These are phyloP conservation scores for Endotrypanum monterogeii DNA, from an alignment of 208 protist species.

Conservation along the genomic window DNA sequence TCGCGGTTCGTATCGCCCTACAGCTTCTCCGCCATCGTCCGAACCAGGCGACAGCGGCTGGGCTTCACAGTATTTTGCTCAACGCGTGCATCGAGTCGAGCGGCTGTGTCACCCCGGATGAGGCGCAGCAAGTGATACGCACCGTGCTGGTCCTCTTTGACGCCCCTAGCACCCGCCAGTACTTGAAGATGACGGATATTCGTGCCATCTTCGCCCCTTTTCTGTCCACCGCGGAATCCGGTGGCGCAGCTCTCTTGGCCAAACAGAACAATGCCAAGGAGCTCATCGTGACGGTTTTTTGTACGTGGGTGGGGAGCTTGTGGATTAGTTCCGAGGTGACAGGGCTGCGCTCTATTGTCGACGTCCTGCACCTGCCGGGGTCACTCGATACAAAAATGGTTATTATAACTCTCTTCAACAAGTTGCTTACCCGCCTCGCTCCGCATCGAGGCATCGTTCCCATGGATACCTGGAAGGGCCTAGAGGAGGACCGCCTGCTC, in stretches of 20 bases:
- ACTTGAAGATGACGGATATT: conserved; percentile 72
- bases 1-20: conserved; percentile 62
- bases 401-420: conserved; percentile 86
- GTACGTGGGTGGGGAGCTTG: conserved; percentile 72
- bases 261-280: conserved; percentile 82
- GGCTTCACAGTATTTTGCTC: conserved; percentile 67
- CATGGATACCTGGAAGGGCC: conserved; percentile 68
- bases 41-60: conserved; percentile 46
- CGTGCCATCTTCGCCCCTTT: conserved; percentile 80
- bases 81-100: conserved; percentile 66
- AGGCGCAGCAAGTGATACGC: conserved; percentile 61
- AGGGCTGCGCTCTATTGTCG: conserved; percentile 75
- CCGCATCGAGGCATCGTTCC: conserved; percentile 74
- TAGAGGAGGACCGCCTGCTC: conserved; percentile 63
- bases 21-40: conserved; percentile 40
- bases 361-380: conserved; percentile 83
- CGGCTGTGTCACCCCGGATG: conserved; percentile 52
- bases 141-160: conserved; percentile 73
- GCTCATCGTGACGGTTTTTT: conserved; percentile 70
- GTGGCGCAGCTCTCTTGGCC: conserved; percentile 34
- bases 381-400: conserved; percentile 86
- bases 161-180: conserved; percentile 61
- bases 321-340: conserved; percentile 80
- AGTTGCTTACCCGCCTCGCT: conserved; percentile 68
- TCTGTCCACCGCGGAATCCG: conserved; percentile 34